phyloP scores from a whole-genome alignment of 768 basidiomycete species.

The Lyophyllum shimeji region DNA sequence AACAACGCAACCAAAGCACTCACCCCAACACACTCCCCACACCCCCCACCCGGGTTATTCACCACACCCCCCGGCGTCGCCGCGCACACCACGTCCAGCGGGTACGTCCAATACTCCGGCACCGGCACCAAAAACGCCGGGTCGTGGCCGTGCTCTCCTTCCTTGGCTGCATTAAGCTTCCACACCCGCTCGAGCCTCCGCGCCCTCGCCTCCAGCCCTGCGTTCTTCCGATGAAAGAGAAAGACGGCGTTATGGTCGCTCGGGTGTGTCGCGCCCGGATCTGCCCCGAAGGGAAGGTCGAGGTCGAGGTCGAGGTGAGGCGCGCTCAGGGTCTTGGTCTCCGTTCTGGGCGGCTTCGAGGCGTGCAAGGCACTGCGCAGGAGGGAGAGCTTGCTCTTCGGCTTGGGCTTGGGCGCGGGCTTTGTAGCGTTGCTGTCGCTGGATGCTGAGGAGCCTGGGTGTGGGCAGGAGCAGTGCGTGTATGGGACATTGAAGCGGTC shows the following conservation, averaged over 20 bases:
- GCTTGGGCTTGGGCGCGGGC: too few relatives aligned
- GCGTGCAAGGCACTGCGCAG: background rate
- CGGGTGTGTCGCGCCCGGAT: slow-evolving; percentile 47
- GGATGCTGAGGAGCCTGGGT: slow-evolving; percentile 30
- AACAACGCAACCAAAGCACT: background rate
- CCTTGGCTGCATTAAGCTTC: slow-evolving; percentile 20
- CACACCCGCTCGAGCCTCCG: slow-evolving; percentile 10
- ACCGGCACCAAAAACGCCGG: slow-evolving; percentile 33
- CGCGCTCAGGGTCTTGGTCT: too few relatives aligned
- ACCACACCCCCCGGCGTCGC: slow-evolving; percentile 15
- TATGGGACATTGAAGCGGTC: slow-evolving; percentile 47
- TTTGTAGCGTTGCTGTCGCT: too few relatives aligned
- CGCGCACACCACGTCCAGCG: slow-evolving; percentile 15
- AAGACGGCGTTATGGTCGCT: slow-evolving; percentile 46
- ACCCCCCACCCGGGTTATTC: slow-evolving; percentile 10
- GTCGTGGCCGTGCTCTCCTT: slow-evolving; percentile 15
- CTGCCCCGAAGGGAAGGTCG: slow-evolving; percentile 30
- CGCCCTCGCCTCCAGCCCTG: slow-evolving; percentile 20
- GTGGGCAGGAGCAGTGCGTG: slow-evolving; percentile 52
- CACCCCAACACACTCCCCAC: slow-evolving; percentile 7
- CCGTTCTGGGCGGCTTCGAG: background rate
- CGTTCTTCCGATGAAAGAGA: slow-evolving; percentile 23
- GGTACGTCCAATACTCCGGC: slow-evolving; percentile 26
- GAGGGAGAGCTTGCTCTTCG: background rate
- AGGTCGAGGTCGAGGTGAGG: too few relatives aligned